Base-by-base conservation (phyloP, 768 basidiomycete species). In the Lactarius vividus region DNA sequence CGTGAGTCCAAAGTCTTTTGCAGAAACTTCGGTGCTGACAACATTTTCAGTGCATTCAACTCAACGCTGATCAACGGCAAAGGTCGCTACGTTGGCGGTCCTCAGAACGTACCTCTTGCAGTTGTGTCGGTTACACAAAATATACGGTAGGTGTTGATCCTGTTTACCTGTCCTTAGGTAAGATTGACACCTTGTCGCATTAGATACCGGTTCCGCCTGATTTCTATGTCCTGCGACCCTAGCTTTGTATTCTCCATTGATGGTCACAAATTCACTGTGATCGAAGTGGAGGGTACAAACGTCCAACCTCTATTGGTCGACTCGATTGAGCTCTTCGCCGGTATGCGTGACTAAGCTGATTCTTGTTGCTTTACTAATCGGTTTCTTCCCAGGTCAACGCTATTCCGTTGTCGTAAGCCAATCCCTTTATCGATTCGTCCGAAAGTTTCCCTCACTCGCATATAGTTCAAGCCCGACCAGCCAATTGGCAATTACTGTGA, bases 61-160 rank as follows among this genome's bases (percentile, higher is more conserved):
- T 62, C 79, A 2, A 78, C 78, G 0, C 69, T 83, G 18, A 82
- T 84, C 67, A 84, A 84, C 61, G 84, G 84, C 2, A 73, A 76
- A 13, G 84, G 84, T n/a, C 79, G 83, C 31, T 81, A 75, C 65
- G 49, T 44, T 10, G 69, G 68, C 3, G 70, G 71, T 28, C 66
- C 71, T 54, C 15, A 46, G 18, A 3, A 59, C 2, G 49, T 61
- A 20, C 23, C 60, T 15, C 62, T 71, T 28, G 37, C 71, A 28
- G 26, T 72, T 9, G 65, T 72, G n/a, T 67, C 60, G 31, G 71
- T 72, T 31, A 8, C 42, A 1, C 40, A 37, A 0, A 61, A 61
- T n/a, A 49, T 18, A 65, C 61, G 71, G 64, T 73, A 15, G 7
- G 67, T 46, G 7, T 37, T 20, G 23, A 13, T 1, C 52, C 11